A percentile compares a stretch with the other conserved stretches of the same genome.
These are phyloP conservation scores for Insectozyma bohioensis DNA, from an alignment of 1,139 yeast genomes.

Conservation along the genomic window DNA sequence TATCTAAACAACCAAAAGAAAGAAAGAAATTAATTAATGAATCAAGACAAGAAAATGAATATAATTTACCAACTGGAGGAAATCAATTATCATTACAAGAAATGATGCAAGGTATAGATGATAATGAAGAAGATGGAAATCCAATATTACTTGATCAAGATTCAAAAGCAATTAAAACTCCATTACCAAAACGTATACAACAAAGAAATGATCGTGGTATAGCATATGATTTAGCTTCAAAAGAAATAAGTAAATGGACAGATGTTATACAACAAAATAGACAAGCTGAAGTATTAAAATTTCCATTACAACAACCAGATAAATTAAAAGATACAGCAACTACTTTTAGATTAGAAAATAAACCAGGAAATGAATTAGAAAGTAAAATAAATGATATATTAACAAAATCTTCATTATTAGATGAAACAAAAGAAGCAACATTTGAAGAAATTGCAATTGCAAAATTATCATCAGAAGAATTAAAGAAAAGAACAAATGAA, in stretches of 20 bases:
- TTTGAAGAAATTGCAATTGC: constrained; percentile 90
- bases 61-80: constrained; percentile 60
- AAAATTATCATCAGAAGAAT: constrained; percentile 76
- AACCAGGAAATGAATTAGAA: constrained; percentile 65
- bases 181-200: constrained; percentile 83
- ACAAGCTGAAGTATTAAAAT: constrained; percentile 79
- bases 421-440: constrained; percentile 73
- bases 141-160: constrained; percentile 53
- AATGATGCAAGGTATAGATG: constrained; percentile 64
- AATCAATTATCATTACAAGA: constrained; percentile 67
- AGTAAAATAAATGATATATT: constrained; percentile 61
- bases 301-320: constrained; percentile 56
- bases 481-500: constrained; percentile 75
- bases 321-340: constrained; percentile 49
- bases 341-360: constrained; percentile 49
- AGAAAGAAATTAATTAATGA: constrained; percentile 48
- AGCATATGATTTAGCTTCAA: constrained; percentile 85
- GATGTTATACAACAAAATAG: constrained; percentile 78
- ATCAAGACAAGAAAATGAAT: constrained; percentile 69
- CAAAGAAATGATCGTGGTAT: constrained; percentile 84
- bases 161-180: constrained; percentile 63
- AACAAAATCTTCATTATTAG: constrained; percentile 62
- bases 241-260: constrained; percentile 86
- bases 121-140: constrained; percentile 38
- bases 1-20: constrained; percentile 32